These are phyloP conservation scores for Imleria badia DNA, from an alignment of 768 basidiomycete species.

Conservation along the genomic window DNA sequence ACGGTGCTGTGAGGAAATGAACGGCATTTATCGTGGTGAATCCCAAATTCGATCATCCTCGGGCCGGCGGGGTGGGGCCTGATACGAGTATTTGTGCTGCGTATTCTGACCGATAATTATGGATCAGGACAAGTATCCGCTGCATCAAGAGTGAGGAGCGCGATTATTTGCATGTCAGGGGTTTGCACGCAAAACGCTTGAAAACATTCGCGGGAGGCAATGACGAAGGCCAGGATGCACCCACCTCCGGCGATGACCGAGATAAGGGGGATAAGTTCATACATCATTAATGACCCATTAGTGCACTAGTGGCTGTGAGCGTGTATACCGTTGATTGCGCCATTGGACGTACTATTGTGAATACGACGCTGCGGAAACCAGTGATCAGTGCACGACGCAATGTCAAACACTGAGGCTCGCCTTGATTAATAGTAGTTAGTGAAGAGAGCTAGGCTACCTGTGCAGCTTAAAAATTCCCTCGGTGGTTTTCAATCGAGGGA, in stretches of 20 bases:
- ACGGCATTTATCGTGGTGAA: conserved; percentile 24
- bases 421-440: neutral
- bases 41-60: conserved; percentile 13
- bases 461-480: conserved; percentile 7
- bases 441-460: neutral
- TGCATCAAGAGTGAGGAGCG: neutral
- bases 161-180: neutral
- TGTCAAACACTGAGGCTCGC: neutral
- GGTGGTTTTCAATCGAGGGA: conserved; percentile 16
- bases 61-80: conserved; percentile 10
- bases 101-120: neutral
- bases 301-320: conserved; percentile 13
- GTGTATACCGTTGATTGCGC: conserved; percentile 3
- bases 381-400: neutral
- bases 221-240: neutral
- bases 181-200: neutral
- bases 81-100: neutral
- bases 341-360: conserved; percentile 7
- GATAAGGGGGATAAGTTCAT: conserved; percentile 15
- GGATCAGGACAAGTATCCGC: neutral
- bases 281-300: conserved; percentile 3
- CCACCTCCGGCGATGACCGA: conserved; percentile 17
- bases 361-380: conserved; percentile 9
- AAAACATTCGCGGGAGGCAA: conserved; percentile 23
- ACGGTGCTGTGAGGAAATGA: conserved; percentile 20